phyloP scores from a whole-genome alignment of 2,329 filamentous ascomycete genomes.

The Microcyclosporella mali region DNA sequence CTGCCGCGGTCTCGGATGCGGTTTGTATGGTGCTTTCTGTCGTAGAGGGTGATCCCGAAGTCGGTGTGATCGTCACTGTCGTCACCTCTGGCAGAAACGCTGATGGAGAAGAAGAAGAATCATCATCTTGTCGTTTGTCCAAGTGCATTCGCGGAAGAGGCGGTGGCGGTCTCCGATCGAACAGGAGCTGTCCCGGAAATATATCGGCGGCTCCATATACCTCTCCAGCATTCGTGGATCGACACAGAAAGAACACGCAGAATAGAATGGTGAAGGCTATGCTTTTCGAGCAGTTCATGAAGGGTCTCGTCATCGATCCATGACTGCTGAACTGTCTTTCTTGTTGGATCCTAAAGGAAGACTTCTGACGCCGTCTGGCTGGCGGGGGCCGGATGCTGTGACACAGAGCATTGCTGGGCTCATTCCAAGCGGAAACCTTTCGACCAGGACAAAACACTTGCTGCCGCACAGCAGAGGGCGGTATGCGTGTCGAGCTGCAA shows the following conservation, averaged over 20 bases:
- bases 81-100: conserved; percentile 11
- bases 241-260: conserved; percentile 20
- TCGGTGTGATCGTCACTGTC: conserved; percentile 7
- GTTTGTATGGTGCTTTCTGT: conserved; percentile 13
- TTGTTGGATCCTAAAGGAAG: conserved; percentile 3
- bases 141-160: conserved; percentile 19
- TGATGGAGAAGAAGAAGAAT: conserved; percentile 7
- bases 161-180: conserved; percentile 25
- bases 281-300: conserved; percentile 1
- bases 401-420: conserved; percentile 18
- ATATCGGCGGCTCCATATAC: conserved; percentile 13
- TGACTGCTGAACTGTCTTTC: conserved; percentile 3
- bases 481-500: conserved; percentile 22
- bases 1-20: conserved; percentile 16
- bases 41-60: conserved; percentile 13
- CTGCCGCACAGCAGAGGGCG: conserved; percentile 18
- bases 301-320: conserved; percentile 2
- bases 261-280: conserved; percentile 15
- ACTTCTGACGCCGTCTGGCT: conserved; percentile 8
- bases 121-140: conserved; percentile 19
- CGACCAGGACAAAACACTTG: conserved; percentile 10
- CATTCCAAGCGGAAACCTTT: conserved; percentile 18
- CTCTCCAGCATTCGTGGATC: conserved; percentile 15
- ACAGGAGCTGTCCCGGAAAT: conserved; percentile 19
- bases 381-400: conserved; percentile 12